Conservation (phyloP, 78 protist genomes). For the Bigelowiella natans region DNA sequence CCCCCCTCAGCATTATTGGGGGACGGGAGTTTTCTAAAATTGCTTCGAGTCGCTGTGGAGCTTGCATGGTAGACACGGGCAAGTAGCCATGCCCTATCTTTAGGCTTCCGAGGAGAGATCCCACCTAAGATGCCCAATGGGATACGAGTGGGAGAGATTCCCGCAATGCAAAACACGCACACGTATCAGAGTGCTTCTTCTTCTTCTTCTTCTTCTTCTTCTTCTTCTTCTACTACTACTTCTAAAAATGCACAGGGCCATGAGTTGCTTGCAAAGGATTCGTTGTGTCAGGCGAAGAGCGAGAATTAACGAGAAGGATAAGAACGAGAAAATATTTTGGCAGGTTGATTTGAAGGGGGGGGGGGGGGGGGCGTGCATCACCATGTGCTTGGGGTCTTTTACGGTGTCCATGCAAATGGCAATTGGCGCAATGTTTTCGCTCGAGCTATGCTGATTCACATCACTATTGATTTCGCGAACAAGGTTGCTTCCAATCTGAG, state of each 20-base stretch:
- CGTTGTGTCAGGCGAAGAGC: no score
- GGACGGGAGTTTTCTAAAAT: not conserved
- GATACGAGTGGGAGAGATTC: no score
- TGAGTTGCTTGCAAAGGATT: no score
- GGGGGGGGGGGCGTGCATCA: no score
- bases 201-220: no score
- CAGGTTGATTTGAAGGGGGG: not conserved
- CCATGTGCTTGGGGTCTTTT: not conserved
- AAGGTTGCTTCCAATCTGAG: not conserved
- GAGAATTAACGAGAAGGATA: no score
- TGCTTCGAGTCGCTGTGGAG: not conserved
- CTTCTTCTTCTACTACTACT: no score
- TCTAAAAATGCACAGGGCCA: no score
- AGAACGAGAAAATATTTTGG: not conserved
- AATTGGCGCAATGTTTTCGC: not conserved
- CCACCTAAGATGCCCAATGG: no score
- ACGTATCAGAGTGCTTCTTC: no score
- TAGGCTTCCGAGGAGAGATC: not conserved
- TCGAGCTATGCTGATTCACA: no score
- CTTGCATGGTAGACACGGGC: not conserved
- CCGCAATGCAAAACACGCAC: no score
- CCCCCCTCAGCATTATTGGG: not conserved
- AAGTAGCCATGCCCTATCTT: not conserved
- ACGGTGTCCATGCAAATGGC: not conserved
- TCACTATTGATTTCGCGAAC: not conserved